Conservation (phyloP, 2,329 filamentous ascomycete species). For the Trichophyton simii region DNA sequence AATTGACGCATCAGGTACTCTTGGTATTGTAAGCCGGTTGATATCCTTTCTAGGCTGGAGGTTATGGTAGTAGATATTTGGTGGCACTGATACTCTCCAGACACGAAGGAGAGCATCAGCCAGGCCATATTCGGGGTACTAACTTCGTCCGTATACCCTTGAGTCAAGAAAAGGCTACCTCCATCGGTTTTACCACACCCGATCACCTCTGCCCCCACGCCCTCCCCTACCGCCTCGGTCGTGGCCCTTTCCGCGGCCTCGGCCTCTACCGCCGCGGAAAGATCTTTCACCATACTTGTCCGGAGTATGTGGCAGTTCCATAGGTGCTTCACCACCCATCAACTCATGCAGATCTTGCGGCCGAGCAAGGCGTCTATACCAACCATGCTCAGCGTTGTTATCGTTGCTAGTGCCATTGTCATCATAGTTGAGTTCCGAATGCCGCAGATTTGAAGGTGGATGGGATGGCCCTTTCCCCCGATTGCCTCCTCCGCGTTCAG, state of each 20-base stretch:
- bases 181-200: no score
- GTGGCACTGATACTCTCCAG: no score
- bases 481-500: constrained; percentile 28
- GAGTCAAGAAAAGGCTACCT: no score
- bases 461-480: constrained; percentile 22
- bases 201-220: constrained; percentile 5
- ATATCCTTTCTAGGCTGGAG: no score
- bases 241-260: constrained; percentile 26
- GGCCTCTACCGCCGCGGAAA: constrained; percentile 37
- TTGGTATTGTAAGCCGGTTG: no score
- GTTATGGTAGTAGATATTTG: no score
- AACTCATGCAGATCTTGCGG: constrained; percentile 50
- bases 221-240: constrained; percentile 10
- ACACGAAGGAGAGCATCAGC: no score
- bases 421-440: constrained; percentile 50
- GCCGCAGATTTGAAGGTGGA: constrained; percentile 28
- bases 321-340: constrained; percentile 31
- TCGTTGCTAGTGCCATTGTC: constrained; percentile 33
- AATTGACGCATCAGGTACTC: no score
- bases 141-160: no score
- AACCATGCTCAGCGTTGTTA: constrained; percentile 28
- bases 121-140: no score
- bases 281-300: constrained; percentile 21
- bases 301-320: constrained; percentile 18
- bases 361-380: constrained; percentile 57